Percentiles rank a stretch among this genome's conserved stretches.
Conservation (phyloP, 31 red algal genomes). For the Odonthalia washingtoniensis region DNA sequence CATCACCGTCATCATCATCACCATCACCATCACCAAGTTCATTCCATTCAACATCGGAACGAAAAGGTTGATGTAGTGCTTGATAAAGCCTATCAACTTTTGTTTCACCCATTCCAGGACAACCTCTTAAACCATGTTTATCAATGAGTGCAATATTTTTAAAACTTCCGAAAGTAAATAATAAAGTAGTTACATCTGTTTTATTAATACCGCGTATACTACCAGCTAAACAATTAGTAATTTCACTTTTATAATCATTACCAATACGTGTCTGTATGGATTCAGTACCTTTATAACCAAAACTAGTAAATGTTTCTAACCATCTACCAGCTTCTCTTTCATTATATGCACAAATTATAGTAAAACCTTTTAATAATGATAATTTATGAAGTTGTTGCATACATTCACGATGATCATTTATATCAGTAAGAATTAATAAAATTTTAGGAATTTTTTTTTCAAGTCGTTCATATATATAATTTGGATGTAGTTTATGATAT, state of each 20-base stretch:
- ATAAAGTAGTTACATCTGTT: conserved; percentile 76
- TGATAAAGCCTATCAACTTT: conserved; percentile 71
- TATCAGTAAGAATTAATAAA: conserved; percentile 79
- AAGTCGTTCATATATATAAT: conserved; percentile 83
- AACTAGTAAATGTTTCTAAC: conserved; percentile 75
- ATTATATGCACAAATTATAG: conserved; percentile 63
- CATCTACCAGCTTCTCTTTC: conserved; percentile 75
- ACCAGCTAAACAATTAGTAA: conserved; percentile 70
- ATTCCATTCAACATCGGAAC: conserved; percentile 30
- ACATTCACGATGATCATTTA: conserved; percentile 46
- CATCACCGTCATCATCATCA: conserved; percentile 20
- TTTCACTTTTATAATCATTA: conserved; percentile 47
- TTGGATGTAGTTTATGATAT: conserved; percentile 72
- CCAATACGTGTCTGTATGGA: conserved; percentile 63
- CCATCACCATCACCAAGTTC: background rate
- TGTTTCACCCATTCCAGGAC: conserved; percentile 76
- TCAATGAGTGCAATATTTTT: conserved; percentile 39
- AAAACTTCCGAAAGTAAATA: conserved; percentile 75
- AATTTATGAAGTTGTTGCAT: conserved; percentile 72
- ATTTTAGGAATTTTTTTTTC: conserved; percentile 49
- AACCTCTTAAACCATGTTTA: conserved; percentile 52
- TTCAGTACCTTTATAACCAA: conserved; percentile 74
- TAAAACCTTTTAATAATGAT: conserved; percentile 59
- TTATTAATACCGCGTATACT: conserved; percentile 78
- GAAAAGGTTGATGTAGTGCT: conserved; percentile 77